Conservation (phyloP, 2,329 filamentous ascomycete genomes). For the Neonectria coccinea region DNA sequence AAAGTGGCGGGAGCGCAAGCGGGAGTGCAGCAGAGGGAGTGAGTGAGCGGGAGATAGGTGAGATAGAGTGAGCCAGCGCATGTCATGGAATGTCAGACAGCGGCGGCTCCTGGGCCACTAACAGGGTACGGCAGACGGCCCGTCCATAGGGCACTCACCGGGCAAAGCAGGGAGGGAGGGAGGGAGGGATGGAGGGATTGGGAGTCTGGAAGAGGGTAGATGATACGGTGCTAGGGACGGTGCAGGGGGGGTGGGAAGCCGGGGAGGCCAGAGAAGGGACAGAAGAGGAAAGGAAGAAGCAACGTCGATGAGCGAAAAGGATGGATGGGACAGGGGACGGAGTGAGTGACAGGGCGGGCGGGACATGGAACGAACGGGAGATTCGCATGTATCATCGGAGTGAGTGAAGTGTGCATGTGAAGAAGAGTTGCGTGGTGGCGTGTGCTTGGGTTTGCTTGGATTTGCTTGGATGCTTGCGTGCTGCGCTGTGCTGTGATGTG, state of each 20-base stretch:
- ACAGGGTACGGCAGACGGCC: constrained; percentile 44
- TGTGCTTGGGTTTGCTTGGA: not conserved
- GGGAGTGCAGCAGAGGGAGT: not conserved
- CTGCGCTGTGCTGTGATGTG: not conserved
- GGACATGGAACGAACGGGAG: constrained; percentile 14
- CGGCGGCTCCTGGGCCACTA: constrained; percentile 39
- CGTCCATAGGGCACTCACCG: constrained; percentile 37
- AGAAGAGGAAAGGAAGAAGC: constrained; percentile 40
- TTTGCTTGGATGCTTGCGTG: not conserved
- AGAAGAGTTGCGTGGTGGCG: constrained; percentile 3
- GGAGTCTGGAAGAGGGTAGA: constrained; percentile 28
- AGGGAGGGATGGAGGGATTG: constrained; percentile 31
- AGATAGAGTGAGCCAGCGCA: constrained; percentile 1
- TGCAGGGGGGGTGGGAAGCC: constrained; percentile 33
- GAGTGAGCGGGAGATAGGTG: not conserved
- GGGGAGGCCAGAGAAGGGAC: constrained; percentile 27
- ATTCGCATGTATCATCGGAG: constrained; percentile 9
- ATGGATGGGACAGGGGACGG: constrained; percentile 17
- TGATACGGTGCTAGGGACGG: not conserved
- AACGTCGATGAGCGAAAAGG: constrained; percentile 44
- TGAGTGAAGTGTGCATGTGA: constrained; percentile 2
- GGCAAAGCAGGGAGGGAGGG: constrained; percentile 38
- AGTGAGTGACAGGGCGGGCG: constrained; percentile 3
- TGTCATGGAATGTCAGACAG: constrained; percentile 34
- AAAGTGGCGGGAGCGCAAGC: constrained; percentile 3